Evolutionary conservation across 2,329 filamentous ascomycete species (phyloP).

Genomic region (Emmonsia crescens): DNA sequence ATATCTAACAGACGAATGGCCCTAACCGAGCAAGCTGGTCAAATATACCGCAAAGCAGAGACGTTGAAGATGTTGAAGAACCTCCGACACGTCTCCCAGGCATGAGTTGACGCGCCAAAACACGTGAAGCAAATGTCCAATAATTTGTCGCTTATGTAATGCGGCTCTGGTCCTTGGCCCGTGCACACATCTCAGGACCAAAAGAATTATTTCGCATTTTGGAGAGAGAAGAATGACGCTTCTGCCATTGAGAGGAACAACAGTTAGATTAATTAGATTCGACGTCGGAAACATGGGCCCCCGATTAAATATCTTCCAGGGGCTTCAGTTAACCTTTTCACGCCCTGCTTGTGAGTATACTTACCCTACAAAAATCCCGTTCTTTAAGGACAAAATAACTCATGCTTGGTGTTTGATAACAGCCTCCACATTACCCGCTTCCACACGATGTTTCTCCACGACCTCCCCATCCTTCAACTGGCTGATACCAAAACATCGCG

Average conservation of each 20-base stretch:
- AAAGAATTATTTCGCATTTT: neutral
- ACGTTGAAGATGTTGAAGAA: neutral
- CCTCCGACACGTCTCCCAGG: neutral
- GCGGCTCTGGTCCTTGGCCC: neutral
- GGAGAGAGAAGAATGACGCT: constrained; percentile 4
- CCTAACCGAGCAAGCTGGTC: neutral
- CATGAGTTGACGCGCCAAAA: constrained; percentile 10
- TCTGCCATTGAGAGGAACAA: constrained; percentile 3
- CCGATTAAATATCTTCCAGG: constrained; percentile 26
- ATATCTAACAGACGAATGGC: neutral
- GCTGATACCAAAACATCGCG: constrained; percentile 71
- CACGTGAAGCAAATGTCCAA: constrained; percentile 8
- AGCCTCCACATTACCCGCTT: constrained; percentile 22
- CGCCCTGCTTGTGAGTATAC: constrained; percentile 26
- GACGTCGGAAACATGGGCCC: constrained; percentile 21
- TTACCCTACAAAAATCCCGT: neutral
- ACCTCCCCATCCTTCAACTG: constrained; percentile 55
- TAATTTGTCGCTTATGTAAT: constrained; percentile 2
- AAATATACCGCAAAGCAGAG: neutral
- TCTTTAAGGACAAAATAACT: neutral
- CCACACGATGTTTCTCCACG: constrained; percentile 60
- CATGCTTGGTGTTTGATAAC: constrained; percentile 17
- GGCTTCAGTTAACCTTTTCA: constrained; percentile 25
- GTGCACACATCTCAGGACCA: neutral
- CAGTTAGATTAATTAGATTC: neutral